Conservation (phyloP, 257 asterid genomes). For the Nicotiana sylvestris region DNA sequence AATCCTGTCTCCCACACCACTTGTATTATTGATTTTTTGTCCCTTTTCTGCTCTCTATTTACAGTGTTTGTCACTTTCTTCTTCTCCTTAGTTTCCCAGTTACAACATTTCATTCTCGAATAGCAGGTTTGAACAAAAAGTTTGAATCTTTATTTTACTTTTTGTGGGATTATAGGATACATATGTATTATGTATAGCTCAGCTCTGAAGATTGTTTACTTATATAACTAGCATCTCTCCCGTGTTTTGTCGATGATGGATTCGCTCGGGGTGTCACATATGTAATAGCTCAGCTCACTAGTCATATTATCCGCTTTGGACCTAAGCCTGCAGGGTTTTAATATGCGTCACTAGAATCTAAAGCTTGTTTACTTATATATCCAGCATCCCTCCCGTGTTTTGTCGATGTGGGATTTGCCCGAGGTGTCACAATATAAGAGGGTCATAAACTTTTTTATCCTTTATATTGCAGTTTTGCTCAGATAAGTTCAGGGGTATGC, state of each 20-base stretch:
- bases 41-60: neutral
- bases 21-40: slow-evolving; percentile 21
- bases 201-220: no score
- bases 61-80: neutral
- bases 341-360: no score
- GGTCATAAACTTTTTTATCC: neutral
- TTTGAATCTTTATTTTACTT: neutral
- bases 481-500: neutral
- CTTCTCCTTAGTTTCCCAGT: neutral
- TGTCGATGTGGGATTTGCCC: no score
- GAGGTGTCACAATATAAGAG: neutral
- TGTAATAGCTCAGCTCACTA: no score
- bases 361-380: no score
- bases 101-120: slow-evolving; percentile 2
- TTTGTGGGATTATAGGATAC: neutral
- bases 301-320: no score
- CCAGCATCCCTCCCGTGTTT: no score
- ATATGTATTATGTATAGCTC: no score
- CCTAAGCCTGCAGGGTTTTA: no score
- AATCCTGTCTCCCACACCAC: slow-evolving; percentile 15
- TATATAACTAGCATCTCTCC: no score
- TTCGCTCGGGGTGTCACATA: no score
- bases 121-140: neutral
- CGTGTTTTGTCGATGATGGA: no score
- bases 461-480: neutral